phyloP scores from a whole-genome alignment of 805 yeast genomes.

The Myxozyma vanderwaltii region DNA sequence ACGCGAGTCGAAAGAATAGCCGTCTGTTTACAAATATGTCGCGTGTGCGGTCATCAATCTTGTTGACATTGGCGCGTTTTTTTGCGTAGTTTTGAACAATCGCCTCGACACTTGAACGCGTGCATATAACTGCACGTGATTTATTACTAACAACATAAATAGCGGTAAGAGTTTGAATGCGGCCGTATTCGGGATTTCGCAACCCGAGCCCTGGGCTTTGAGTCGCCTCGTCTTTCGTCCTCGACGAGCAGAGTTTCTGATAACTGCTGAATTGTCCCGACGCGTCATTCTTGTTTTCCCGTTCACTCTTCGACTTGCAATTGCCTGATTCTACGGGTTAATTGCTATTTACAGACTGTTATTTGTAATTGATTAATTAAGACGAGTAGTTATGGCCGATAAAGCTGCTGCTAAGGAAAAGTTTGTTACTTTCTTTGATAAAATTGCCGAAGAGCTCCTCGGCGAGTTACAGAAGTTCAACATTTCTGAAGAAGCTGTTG shows the following conservation, averaged over 20 bases:
- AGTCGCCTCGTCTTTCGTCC: background rate
- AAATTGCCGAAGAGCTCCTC: constrained; percentile 72
- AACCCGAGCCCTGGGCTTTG: background rate
- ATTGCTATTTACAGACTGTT: too few relatives aligned
- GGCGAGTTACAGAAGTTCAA: constrained; percentile 65
- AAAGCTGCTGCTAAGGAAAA: constrained; percentile 30
- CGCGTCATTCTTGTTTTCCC: background rate
- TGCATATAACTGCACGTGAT: background rate
- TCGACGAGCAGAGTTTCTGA: too few relatives aligned
- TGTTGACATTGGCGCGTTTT: background rate
- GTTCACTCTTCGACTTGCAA: too few relatives aligned
- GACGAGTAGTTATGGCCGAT: constrained; percentile 22
- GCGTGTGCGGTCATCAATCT: background rate
- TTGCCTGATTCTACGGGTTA: too few relatives aligned
- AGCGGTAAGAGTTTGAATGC: background rate
- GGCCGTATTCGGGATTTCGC: background rate
- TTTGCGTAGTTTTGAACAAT: background rate
- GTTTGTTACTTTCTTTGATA: constrained; percentile 61
- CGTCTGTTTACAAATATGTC: constrained; percentile 7
- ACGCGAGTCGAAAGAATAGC: too few relatives aligned
- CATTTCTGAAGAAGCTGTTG: constrained; percentile 81
- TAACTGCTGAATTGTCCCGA: background rate
- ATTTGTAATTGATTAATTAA: background rate
- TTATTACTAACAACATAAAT: background rate
- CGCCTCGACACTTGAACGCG: background rate